A percentile compares a stretch with the other conserved stretches of the same genome.
phyloP scores from a whole-genome alignment of 495 filamentous ascomycete species.

The Hypoxylon lenormandii region DNA sequence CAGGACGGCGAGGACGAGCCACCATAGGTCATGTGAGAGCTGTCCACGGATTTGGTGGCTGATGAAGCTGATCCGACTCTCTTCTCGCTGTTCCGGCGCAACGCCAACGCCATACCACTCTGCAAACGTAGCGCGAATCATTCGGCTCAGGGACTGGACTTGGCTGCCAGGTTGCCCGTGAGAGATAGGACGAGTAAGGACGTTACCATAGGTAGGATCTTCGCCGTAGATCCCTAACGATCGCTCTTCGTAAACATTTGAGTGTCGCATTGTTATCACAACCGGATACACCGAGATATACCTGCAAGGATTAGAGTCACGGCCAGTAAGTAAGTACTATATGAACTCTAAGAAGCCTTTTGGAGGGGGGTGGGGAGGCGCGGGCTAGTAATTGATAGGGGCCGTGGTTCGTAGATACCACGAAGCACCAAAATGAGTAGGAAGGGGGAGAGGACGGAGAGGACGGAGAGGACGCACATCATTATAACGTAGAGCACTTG shows the following conservation, averaged over 20 bases:
- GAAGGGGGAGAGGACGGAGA: background rate
- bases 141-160: conserved; percentile 40
- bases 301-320: conserved; percentile 11
- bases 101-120: conserved; percentile 57
- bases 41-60: conserved; percentile 80
- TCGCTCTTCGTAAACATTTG: conserved; percentile 75
- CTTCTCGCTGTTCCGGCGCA: conserved; percentile 33
- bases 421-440: background rate
- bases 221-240: conserved; percentile 75
- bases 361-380: conserved; percentile 24
- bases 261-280: conserved; percentile 76
- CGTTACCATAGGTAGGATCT: conserved; percentile 49
- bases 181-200: conserved; percentile 34
- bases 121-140: conserved; percentile 49
- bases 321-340: too few relatives aligned
- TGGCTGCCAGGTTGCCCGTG: conserved; percentile 42
- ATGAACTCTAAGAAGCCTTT: background rate
- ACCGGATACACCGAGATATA: conserved; percentile 84
- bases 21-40: conserved; percentile 88
- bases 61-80: conserved; percentile 62
- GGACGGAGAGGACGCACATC: conserved; percentile 66
- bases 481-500: conserved; percentile 88
- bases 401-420: background rate
- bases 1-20: conserved; percentile 78
- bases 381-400: conserved; percentile 22